A percentile compares a stretch with the other conserved stretches of the same genome.
Evolutionary conservation across 495 filamentous ascomycete species (phyloP).

Genomic region (Tuber umbilicatum): DNA sequence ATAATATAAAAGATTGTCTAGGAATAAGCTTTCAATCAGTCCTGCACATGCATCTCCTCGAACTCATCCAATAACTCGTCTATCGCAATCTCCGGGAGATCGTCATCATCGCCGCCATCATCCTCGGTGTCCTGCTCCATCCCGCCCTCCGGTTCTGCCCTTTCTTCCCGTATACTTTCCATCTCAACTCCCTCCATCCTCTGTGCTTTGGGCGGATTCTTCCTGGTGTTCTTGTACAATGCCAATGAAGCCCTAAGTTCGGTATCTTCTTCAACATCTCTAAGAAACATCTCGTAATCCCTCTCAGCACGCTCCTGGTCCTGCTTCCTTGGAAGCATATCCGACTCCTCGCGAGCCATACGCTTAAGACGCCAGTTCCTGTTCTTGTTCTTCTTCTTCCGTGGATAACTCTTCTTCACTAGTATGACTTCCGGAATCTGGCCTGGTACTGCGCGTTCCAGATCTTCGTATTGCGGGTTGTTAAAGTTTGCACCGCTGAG

Average conservation of each 20-base stretch:
- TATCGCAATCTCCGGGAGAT: conserved; percentile 68
- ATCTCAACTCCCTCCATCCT: conserved; percentile 47
- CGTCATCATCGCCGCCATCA: conserved; percentile 54
- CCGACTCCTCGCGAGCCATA: conserved; percentile 80
- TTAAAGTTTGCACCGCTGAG: conserved; percentile 87
- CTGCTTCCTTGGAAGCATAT: conserved; percentile 66
- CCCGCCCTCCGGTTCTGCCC: conserved; percentile 47
- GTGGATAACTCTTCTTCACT: conserved; percentile 91
- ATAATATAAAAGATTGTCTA: neutral
- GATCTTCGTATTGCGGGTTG: conserved; percentile 69
- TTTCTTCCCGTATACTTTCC: conserved; percentile 20
- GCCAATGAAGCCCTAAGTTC: conserved; percentile 77
- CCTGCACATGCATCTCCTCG: conserved; percentile 67
- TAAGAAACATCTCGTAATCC: conserved; percentile 95
- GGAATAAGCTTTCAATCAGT: conserved; percentile 32
- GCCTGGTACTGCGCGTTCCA: conserved; percentile 63
- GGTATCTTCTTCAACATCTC: conserved; percentile 90
- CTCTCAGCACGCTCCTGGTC: conserved; percentile 77
- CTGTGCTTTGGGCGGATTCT: conserved; percentile 42
- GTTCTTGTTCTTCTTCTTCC: conserved; percentile 71
- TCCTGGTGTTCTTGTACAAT: conserved; percentile 67
- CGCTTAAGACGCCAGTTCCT: conserved; percentile 90
- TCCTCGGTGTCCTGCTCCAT: conserved; percentile 58
- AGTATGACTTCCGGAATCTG: conserved; percentile 86
- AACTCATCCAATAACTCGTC: conserved; percentile 85